Base-by-base conservation (phyloP, 208 protist species). In the Lotmaria passim region DNA sequence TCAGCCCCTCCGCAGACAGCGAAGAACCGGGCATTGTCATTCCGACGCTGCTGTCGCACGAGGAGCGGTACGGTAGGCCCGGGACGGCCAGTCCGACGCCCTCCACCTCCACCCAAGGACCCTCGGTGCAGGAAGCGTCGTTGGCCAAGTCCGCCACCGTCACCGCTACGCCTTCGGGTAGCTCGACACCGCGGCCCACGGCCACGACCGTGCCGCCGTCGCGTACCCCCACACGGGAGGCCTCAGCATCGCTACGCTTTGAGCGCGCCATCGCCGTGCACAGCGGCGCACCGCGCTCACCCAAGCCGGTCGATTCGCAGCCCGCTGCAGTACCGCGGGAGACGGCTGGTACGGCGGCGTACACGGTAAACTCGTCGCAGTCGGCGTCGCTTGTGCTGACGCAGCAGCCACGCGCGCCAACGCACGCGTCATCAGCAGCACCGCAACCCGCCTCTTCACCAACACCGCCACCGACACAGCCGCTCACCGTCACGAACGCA, bases 171-270 rank as follows among this genome's bases (percentile, higher is more conserved):
- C 28, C 33, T 2, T 69, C 60, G 1, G 72, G 65, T 21, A 69
- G 52, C 38, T 24, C 52, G 47, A 74, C 68, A 23, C 44, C 61
- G 38, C 67, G 43, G 4, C 50, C 39, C 14, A 63, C 64, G 34
- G 62, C 46, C 23, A 26, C 61, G 38, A 74, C 74, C 23, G 19
- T 60, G 50, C 48, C 71, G 17, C 44, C 58, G 7, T 62, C 77
- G 0, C 50, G 60, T 24, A 57, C 52, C 33, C 56, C 56, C 14
- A 76, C 53, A 34, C 62, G 62, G 26, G 70, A 76, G 55, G 56
- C 24, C 1, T 64, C 70, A 33, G 26, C 51, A 26, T 64, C 70
- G 5, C 70, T 31, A 4, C 55, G 28, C 7, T 8, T 62, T 15
- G 70, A 69, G 34, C 60, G 47, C 17, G 19, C 39, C 0, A 23